Conservation (phyloP, 2,329 filamentous ascomycete species). For the Talaromyces sp. region DNA sequence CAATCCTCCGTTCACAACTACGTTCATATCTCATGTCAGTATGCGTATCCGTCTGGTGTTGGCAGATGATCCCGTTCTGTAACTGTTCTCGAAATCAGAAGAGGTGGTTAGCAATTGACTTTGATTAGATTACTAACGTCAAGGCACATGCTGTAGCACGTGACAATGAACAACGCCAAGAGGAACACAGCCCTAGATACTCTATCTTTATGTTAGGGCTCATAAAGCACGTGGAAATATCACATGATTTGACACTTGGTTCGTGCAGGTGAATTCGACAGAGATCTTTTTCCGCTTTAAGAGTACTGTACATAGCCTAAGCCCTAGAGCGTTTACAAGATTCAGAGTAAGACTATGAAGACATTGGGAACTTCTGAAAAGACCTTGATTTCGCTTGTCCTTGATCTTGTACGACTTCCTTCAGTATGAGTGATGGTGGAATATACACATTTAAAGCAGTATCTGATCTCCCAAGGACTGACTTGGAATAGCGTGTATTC, state of each 20-base stretch:
- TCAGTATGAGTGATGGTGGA: too few relatives aligned
- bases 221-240: not conserved
- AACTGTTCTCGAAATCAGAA: constrained; percentile 5
- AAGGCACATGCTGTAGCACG: not conserved
- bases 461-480: not conserved
- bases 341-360: not conserved
- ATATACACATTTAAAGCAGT: not conserved
- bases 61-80: constrained; percentile 8
- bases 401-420: too few relatives aligned
- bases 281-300: not conserved
- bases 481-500: not conserved
- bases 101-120: constrained; percentile 10
- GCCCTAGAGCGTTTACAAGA: not conserved
- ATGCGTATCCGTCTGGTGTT: not conserved
- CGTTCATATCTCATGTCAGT: constrained; percentile 6
- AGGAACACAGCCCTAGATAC: not conserved
- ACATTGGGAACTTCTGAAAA: constrained; percentile 1
- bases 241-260: not conserved
- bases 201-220: not conserved
- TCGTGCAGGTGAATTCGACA: not conserved
- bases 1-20: not conserved
- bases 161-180: not conserved
- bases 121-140: not conserved
- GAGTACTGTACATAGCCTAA: too few relatives aligned
- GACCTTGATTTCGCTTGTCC: not conserved